Evolutionary conservation across 768 basidiomycete species (phyloP), one percentile per base, ranked within the genome.

Genomic region (Lepiota subincarnata): DNA sequence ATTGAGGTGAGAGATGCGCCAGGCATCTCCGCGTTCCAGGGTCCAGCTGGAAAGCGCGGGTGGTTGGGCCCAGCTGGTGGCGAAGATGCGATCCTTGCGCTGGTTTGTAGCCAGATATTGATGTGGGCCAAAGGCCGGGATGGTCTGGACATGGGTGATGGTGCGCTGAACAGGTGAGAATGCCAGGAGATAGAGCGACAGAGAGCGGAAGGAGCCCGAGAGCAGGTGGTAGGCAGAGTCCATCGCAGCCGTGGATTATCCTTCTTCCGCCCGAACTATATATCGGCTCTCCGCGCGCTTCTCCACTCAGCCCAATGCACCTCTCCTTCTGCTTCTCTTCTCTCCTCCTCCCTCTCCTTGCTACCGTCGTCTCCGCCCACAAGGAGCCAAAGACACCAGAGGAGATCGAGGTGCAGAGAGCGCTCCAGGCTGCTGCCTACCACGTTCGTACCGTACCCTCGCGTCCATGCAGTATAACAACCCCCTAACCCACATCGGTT

Each of bases 11-110:
- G 62, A 63, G 3, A 79, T 61, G 3, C 58, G 61, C 65, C 67
- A 68, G 0, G 40, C 31, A 10, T 58, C 53, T n/a, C 56, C 59
- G 8, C 61, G 56, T 37, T 72, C 69, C 10, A 79, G 56, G 4
- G 64, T 63, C 78, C 79, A 82, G 55, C 73, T 76, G 0, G 72
- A 72, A 4, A 82, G 68, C 4, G 65, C 59, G 0, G 79, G 78
- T 3, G 78, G 79, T 3, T 66, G 58, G 0, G 76, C 73, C 80
- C 80, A 82, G 56, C 72, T 78, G 0, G 80, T 82, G 1, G 77
- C 70, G 59, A 77, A 82, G 1, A 73, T 68, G 16, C 68, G 57
- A 35, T 70, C 63, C 42, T 65, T 73, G n/a, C 53, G 56, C 2
- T 66, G 57, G 55, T 73, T 73, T 3, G 68, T 56, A 0, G 73